Evolutionary conservation across 2,329 filamentous ascomycete species (phyloP).

Genomic region (Aspergillus ustus): DNA sequence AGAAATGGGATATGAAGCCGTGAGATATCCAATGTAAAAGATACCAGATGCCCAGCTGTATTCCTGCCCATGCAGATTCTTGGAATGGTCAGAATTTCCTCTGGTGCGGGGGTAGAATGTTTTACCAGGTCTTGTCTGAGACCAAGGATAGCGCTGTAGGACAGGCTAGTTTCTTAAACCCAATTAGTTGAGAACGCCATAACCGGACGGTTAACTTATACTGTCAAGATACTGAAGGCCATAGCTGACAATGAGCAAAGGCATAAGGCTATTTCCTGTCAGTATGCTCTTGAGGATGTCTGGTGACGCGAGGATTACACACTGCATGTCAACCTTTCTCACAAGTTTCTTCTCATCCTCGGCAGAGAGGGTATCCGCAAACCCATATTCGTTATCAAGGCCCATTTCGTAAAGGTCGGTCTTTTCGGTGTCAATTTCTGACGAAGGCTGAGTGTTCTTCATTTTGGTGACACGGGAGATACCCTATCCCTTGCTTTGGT

Average conservation of each 20-base stretch:
- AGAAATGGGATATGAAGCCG: slow-evolving; percentile 40
- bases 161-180: slow-evolving; percentile 21
- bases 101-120: background rate
- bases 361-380: slow-evolving; percentile 7
- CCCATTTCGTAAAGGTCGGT: background rate
- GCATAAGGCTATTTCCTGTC: slow-evolving; percentile 22
- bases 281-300: background rate
- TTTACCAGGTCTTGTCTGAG: slow-evolving; percentile 21
- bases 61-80: slow-evolving; percentile 14
- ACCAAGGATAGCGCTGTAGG: slow-evolving; percentile 23
- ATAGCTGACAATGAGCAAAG: slow-evolving; percentile 25
- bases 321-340: slow-evolving; percentile 23
- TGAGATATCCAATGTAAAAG: slow-evolving; percentile 34
- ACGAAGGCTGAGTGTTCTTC: background rate
- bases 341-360: slow-evolving; percentile 21
- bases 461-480: background rate
- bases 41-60: slow-evolving; percentile 30
- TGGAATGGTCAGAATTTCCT: background rate
- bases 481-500: background rate
- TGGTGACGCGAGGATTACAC: background rate
- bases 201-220: slow-evolving; percentile 1
- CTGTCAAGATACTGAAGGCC: slow-evolving; percentile 38
- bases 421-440: background rate
- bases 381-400: slow-evolving; percentile 13
- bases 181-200: background rate